Evolutionary conservation across 2,329 filamentous ascomycete species (phyloP), one percentile per base, ranked within the genome.

Genomic region (Cephalotrichum gorgonifer): DNA sequence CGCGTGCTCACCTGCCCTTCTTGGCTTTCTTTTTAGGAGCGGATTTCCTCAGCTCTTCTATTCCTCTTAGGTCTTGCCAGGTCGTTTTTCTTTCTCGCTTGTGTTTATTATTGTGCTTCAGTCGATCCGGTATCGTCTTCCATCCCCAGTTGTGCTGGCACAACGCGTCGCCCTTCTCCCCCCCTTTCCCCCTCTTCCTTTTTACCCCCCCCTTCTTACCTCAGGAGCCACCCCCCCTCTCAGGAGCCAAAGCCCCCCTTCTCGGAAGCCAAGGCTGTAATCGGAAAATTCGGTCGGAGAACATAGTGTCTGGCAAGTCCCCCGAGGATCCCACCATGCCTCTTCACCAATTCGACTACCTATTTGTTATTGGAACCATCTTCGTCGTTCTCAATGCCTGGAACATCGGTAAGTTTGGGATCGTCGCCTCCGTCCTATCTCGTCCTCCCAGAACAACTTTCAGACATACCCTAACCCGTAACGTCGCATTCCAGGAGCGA

Each of bases 311-410:
- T 4, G 30, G 30, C 8, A 15, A 4, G 12, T 11, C 30, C 30
- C 8, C 30, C 30, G 8, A 11, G 30, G n/a, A 15, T 6, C 12
- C 12, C 12, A 55, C 30, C 43, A 67, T 66, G 64, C 57, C 64
- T 41, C 62, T 79, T 47, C 66, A 69, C 51, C 71, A 83, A 56
- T 83, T 74, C 53, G 74, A 80, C 62, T 83, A 82, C 59, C 68
- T 83, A 52, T 78, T 83, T 55, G 80, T 76, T 57, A 73, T 83
- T 47, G 79, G 76, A 63, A 78, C 76, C 47, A 72, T 83, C 52
- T 84, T 84, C 62, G 77, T 80, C 51, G 76, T 79, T 58, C 74
- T 84, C 39, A 80, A 83, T 60, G 79, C 79, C 46, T 84, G 76
- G 75, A 83, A 82, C 58, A 82, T 80, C 54, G 78, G 76, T 69